A percentile compares a stretch with the other conserved stretches of the same genome.
Conservation (phyloP, 305 asterid genomes). For the Petunia hybrid region DNA sequence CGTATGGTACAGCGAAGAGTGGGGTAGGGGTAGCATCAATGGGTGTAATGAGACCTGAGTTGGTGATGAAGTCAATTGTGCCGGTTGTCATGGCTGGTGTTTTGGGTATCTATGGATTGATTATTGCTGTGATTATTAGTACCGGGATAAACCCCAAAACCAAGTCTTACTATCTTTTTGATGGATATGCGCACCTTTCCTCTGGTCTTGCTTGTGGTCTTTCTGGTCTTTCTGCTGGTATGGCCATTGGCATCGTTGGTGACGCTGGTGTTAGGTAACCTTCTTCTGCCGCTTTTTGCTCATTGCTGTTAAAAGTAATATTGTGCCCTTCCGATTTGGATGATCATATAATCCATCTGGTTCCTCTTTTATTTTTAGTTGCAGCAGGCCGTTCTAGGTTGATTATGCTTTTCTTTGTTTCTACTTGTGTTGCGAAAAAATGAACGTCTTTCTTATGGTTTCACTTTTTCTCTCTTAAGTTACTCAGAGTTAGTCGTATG, state of each 20-base stretch:
- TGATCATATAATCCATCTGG: background rate
- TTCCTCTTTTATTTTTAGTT: background rate
- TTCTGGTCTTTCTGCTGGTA: constrained; percentile 73
- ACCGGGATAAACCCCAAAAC: constrained; percentile 82
- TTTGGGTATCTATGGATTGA: constrained; percentile 70
- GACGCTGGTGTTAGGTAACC: constrained; percentile 70
- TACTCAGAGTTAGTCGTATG: background rate
- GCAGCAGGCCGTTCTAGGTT: background rate
- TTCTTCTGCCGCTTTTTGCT: background rate
- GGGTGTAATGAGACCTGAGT: constrained; percentile 68
- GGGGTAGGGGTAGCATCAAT: constrained; percentile 79
- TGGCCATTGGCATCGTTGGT: constrained; percentile 77
- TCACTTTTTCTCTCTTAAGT: background rate
- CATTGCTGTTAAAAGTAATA: background rate
- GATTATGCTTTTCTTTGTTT: background rate
- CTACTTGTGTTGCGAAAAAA: background rate
- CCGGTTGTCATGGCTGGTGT: constrained; percentile 88
- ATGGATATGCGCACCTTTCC: constrained; percentile 75
- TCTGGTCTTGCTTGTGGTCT: constrained; percentile 78
- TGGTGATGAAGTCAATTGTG: constrained; percentile 77
- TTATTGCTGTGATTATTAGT: constrained; percentile 76
- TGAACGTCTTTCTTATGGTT: background rate
- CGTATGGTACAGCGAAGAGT: constrained; percentile 84
- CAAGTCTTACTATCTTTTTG: constrained; percentile 72
- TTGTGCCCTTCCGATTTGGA: background rate